These are phyloP conservation scores for Vitis riparia DNA, from an alignment of 164 flowering plant genomes.

Conservation along the genomic window DNA sequence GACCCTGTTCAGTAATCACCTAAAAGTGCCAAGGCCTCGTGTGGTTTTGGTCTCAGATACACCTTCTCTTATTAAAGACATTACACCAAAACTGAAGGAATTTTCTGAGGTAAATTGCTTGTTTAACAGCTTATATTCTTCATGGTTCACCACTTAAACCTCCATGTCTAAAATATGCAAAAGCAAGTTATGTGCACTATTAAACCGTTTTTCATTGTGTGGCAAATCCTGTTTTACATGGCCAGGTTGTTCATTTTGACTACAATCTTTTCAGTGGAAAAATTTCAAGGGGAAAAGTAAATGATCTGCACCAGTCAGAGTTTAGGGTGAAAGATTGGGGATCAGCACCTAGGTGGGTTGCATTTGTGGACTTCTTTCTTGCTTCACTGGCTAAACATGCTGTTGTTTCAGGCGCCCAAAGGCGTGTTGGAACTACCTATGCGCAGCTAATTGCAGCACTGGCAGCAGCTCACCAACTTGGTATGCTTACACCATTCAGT, in stretches of 20 bases:
- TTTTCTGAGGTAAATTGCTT: conserved; percentile 71
- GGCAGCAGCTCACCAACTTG: conserved; percentile 74
- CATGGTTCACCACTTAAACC: too few relatives aligned
- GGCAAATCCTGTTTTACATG: too few relatives aligned
- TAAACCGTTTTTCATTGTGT: too few relatives aligned
- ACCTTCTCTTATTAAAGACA: conserved; percentile 60
- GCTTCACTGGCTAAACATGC: conserved; percentile 89
- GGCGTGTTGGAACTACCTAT: conserved; percentile 97
- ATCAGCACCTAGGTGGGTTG: conserved; percentile 99
- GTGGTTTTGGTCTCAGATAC: conserved; percentile 87
- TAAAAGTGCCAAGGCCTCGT: conserved; percentile 43
- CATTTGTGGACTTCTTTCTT: conserved; percentile 96
- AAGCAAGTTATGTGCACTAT: too few relatives aligned
- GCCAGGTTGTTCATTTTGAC: conserved; percentile 84
- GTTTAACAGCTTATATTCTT: background rate
- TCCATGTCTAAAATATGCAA: too few relatives aligned
- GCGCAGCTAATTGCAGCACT: conserved; percentile 93
- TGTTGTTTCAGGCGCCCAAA: conserved; percentile 84
- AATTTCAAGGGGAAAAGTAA: conserved; percentile 31
- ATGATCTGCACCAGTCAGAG: conserved; percentile 24
- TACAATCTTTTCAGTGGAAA: conserved; percentile 64
- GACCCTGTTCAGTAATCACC: conserved; percentile 30
- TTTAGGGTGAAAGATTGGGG: conserved; percentile 96
- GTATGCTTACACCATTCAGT: conserved; percentile 29
- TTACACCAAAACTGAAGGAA: conserved; percentile 46